These are phyloP conservation scores for Leccinellum luteum DNA, from an alignment of 768 basidiomycete genomes.

Conservation along the genomic window DNA sequence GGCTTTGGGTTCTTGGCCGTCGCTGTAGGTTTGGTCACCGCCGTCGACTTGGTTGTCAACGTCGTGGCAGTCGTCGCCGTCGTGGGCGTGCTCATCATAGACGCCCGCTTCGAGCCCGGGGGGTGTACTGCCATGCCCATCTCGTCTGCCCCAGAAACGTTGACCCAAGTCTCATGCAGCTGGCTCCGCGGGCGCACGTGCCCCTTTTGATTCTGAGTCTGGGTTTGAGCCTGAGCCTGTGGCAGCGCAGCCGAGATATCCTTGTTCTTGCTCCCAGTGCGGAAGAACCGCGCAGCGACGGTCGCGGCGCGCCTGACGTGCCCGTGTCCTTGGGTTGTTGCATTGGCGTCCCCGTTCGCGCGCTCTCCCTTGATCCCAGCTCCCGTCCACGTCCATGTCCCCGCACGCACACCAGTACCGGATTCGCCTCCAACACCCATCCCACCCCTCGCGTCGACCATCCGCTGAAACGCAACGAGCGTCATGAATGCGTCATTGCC, in stretches of 20 bases:
- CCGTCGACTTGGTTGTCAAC: background rate
- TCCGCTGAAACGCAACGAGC: conserved; percentile 65
- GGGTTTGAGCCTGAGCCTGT: background rate
- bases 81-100: conserved; percentile 12
- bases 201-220: background rate
- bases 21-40: background rate
- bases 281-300: conserved; percentile 18
- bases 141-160: conserved; percentile 3
- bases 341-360: background rate
- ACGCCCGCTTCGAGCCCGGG: conserved; percentile 24
- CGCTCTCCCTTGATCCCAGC: background rate
- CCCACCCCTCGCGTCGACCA: conserved; percentile 52
- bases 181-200: background rate
- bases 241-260: background rate
- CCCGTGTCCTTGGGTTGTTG: background rate
- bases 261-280: conserved; percentile 5
- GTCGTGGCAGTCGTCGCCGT: background rate
- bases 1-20: background rate
- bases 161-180: background rate
- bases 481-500: conserved; percentile 77
- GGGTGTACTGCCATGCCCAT: conserved; percentile 5
- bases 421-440: background rate
- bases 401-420: background rate
- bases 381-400: background rate
- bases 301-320: conserved; percentile 13